Base-by-base conservation (phyloP, 768 basidiomycete species). In the Mycena latifolia region DNA sequence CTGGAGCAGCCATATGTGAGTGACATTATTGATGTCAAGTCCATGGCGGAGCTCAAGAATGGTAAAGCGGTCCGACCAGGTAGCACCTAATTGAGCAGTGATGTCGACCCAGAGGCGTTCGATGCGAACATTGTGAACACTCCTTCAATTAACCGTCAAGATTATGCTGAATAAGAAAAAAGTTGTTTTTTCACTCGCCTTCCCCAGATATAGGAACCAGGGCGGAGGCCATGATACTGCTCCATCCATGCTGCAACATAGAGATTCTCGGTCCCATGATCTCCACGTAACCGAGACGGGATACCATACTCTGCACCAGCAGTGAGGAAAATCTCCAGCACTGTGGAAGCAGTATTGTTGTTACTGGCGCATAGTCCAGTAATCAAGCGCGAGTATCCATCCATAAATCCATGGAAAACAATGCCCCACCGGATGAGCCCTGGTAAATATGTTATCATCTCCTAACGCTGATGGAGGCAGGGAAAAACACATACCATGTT, bases 1-100 rank as follows among this genome's bases (percentile, higher is more conserved):
- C 45, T 81, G 81, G 1, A 82, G 65, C 6, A 84, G 73, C 81
- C 82, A 85, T 29, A 82, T 78, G 55, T 83, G 81, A 17, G 55
- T 57, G 9, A 70, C 48, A 18, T 66, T 57, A 24, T 75, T 63
- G 15, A 53, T 56, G 55, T 82, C 61, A 0, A 84, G 75, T 0
- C 74, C 69, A 41, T 75, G 53, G 17, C 69, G 52, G 4, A 60
- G 31, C 59, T 84, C 80, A 5, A 84, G 74, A 5, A 70, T 55
- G 20, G 66, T 41, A 63, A 83, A 83, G 50, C 82, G 77, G 1
- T 69, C 55, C 31, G 79, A 76, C 81, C 82, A 84, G 41, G 79
- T 81, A 15, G 48, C 33, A 3, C 79, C 77, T 64, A 80, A 71
- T 0, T 75, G 76, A 20, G 28, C 12, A 0, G 78, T 82, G 22